Evolutionary conservation across 805 yeast species (phyloP).

Genomic region (Teunomyces aglyptinius): DNA sequence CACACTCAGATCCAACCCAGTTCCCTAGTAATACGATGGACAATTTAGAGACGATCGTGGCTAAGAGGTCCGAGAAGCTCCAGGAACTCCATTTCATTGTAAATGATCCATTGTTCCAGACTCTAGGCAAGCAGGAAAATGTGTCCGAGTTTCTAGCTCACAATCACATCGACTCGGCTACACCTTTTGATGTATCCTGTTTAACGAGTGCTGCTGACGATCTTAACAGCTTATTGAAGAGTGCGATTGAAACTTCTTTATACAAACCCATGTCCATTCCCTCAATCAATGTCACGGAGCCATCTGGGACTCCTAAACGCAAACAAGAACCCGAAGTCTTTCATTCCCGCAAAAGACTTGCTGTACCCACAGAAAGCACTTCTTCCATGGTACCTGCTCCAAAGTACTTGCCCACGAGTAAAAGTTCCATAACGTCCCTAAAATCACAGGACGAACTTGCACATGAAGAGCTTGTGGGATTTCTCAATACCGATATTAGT

Average conservation of each 20-base stretch:
- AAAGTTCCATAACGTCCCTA: constrained; percentile 13
- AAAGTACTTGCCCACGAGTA: not conserved
- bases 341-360: not conserved
- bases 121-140: constrained; percentile 2
- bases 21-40: not conserved
- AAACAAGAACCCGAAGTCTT: not conserved
- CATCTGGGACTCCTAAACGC: not conserved
- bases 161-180: not conserved
- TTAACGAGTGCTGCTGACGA: not conserved
- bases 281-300: not conserved
- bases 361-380: not conserved
- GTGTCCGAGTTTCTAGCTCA: constrained; percentile 5
- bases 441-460: constrained; percentile 20
- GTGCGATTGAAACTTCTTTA: constrained; percentile 2
- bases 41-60: constrained; percentile 6
- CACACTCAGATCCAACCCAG: not conserved
- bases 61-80: constrained; percentile 15
- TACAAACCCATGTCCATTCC: constrained; percentile 1
- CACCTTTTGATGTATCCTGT: constrained; percentile 3
- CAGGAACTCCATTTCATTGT: constrained; percentile 21
- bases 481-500: constrained; percentile 22
- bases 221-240: constrained; percentile 5
- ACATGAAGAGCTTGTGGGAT: constrained; percentile 20
- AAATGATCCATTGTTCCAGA: constrained; percentile 10
- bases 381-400: not conserved